phyloP scores from a whole-genome alignment of 108 stramenopile genomes.

The Cyclotella sp. region DNA sequence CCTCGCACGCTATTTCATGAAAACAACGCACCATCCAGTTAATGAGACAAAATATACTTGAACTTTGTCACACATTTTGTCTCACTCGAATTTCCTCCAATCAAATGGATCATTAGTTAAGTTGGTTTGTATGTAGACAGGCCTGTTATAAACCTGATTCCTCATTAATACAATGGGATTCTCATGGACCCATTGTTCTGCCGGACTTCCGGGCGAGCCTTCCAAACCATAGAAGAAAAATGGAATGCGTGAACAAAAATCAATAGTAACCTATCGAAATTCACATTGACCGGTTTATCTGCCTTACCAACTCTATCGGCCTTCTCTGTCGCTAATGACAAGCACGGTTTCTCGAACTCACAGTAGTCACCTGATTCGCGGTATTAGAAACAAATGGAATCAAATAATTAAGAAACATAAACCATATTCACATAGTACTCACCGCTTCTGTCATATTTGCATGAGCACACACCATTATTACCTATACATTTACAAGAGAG shows the following conservation, averaged over 20 bases:
- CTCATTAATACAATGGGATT: constrained; percentile 14
- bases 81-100: constrained; percentile 16
- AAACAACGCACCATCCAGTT: not conserved
- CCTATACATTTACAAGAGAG: no score
- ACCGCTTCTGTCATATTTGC: no score
- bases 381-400: no score
- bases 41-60: no score
- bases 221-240: not conserved
- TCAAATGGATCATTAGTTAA: constrained; percentile 23
- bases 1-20: not conserved
- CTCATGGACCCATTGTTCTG: constrained; percentile 11
- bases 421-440: no score
- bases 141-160: constrained; percentile 12
- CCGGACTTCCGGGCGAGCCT: not conserved
- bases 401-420: no score
- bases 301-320: constrained; percentile 8
- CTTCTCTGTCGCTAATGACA: constrained; percentile 10
- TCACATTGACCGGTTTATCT: not conserved
- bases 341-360: not conserved
- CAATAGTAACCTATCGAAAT: no score
- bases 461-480: no score
- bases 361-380: not conserved
- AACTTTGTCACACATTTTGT: not conserved
- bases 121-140: constrained; percentile 15
- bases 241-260: not conserved